Conservation (phyloP, 768 basidiomycete genomes). For the Fomitopsis pulvina region DNA sequence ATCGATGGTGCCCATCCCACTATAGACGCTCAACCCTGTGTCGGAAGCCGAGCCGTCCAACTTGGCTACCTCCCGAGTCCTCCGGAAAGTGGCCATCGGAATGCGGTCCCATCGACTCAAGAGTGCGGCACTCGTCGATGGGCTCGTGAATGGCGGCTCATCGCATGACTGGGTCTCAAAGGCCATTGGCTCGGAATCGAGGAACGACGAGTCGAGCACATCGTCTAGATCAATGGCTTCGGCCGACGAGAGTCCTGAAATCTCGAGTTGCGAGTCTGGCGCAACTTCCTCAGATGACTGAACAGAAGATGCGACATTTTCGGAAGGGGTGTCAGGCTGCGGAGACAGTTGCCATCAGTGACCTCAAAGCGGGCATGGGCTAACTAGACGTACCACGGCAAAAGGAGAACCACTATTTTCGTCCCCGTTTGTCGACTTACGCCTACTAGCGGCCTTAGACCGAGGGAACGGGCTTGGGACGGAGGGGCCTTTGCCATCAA, state of each 20-base stretch:
- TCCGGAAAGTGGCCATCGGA: slow-evolving; percentile 66
- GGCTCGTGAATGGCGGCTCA: slow-evolving; percentile 9
- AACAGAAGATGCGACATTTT: slow-evolving; percentile 8
- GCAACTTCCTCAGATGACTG: slow-evolving; percentile 31
- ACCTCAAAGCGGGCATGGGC: no score
- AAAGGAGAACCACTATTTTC: not conserved
- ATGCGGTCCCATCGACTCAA: slow-evolving; percentile 70
- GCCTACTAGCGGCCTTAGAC: not conserved
- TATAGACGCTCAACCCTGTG: slow-evolving; percentile 25
- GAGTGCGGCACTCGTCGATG: slow-evolving; percentile 29
- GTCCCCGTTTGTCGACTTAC: not conserved
- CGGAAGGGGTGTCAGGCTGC: not conserved
- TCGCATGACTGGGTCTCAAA: slow-evolving; percentile 12
- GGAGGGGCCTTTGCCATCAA: slow-evolving; percentile 15
- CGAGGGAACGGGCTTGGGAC: slow-evolving; percentile 20
- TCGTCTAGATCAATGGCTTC: slow-evolving; percentile 66
- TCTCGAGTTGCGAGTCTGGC: slow-evolving; percentile 21
- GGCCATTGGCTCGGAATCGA: slow-evolving; percentile 44
- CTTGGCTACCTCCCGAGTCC: slow-evolving; percentile 37
- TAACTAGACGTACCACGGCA: not conserved
- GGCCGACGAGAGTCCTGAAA: slow-evolving; percentile 33
- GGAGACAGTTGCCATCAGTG: not conserved
- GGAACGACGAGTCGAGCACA: slow-evolving; percentile 68
- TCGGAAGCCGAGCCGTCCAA: slow-evolving; percentile 30
- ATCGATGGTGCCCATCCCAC: slow-evolving; percentile 12